A percentile compares a stretch with the other conserved stretches of the same genome.
Evolutionary conservation across 2,329 filamentous ascomycete species (phyloP).

Genomic region (Colletotrichum tofieldiae): DNA sequence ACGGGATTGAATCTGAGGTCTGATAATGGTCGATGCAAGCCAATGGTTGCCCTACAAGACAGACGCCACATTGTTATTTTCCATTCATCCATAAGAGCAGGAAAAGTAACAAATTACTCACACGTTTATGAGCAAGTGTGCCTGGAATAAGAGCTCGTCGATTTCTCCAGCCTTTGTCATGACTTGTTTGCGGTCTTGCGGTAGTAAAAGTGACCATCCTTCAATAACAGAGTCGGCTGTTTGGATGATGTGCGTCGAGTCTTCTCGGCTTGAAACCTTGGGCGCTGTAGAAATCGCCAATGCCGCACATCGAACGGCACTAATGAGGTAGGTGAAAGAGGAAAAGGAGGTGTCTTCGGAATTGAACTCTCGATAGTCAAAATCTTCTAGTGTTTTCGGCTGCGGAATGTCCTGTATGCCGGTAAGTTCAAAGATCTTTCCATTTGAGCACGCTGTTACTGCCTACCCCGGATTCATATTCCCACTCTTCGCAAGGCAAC

Average conservation of each 20-base stretch:
- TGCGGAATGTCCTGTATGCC: constrained; percentile 55
- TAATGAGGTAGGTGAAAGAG: constrained; percentile 77
- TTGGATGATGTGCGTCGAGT: constrained; percentile 51
- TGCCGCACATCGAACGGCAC: constrained; percentile 65
- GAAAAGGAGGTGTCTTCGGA: constrained; percentile 71
- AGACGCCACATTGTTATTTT: neutral
- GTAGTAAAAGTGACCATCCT: constrained; percentile 57
- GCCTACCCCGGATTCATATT: constrained; percentile 62
- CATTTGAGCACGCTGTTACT: constrained; percentile 32
- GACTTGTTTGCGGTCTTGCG: constrained; percentile 50
- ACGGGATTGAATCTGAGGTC: constrained; percentile 56
- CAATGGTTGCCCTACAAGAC: constrained; percentile 51
- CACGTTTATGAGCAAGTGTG: constrained; percentile 48
- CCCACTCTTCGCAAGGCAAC: constrained; percentile 76
- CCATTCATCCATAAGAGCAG: neutral
- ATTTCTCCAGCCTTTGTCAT: constrained; percentile 50
- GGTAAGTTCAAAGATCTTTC: neutral
- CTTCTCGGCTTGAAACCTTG: constrained; percentile 43
- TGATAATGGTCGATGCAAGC: constrained; percentile 57
- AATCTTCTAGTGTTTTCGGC: constrained; percentile 70
- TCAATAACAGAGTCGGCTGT: constrained; percentile 55
- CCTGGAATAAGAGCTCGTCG: constrained; percentile 52
- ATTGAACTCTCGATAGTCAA: constrained; percentile 73
- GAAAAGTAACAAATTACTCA: constrained; percentile 22
- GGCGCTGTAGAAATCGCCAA: constrained; percentile 48